Conservation (phyloP, 345 rosid genomes). For the Pelargonium nanum region DNA sequence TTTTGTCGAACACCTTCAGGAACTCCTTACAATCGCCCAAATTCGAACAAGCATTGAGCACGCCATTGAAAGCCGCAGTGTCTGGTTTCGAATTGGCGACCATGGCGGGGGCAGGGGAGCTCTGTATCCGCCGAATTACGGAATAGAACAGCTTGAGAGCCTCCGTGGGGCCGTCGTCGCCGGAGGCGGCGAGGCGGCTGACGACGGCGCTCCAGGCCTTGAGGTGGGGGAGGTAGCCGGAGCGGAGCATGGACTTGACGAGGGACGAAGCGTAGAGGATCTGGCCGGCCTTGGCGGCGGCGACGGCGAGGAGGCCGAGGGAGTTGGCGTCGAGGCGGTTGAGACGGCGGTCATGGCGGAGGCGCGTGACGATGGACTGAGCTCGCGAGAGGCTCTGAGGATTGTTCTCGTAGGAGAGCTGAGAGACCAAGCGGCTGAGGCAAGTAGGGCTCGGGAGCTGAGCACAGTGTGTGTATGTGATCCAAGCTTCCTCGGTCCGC, state of each 20-base stretch:
- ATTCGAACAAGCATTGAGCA: conserved; percentile 77
- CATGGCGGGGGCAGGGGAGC: conserved; percentile 33
- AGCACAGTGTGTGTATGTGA: conserved; percentile 39
- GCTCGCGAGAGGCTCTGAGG: conserved; percentile 59
- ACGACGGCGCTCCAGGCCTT: conserved; percentile 88
- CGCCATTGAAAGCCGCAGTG: conserved; percentile 72
- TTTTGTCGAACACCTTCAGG: conserved; percentile 54
- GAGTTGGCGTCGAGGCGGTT: conserved; percentile 89
- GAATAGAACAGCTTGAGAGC: conserved; percentile 51
- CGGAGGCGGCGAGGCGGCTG: conserved; percentile 52
- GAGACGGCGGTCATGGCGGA: conserved; percentile 74
- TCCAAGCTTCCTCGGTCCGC: conserved; percentile 79
- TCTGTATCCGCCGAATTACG: conserved; percentile 39
- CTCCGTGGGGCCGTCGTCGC: conserved; percentile 54
- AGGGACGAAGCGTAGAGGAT: conserved; percentile 61
- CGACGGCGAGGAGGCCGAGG: conserved; percentile 76
- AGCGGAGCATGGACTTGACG: conserved; percentile 81
- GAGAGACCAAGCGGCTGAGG: conserved; percentile 86
- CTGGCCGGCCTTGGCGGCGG: conserved; percentile 70
- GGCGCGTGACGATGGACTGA: conserved; percentile 80
- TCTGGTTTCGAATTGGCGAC: conserved; percentile 63
- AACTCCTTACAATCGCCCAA: conserved; percentile 53
- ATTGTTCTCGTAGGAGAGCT: conserved; percentile 57
- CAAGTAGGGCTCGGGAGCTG: conserved; percentile 72
- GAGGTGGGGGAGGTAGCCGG: conserved; percentile 83